A percentile compares a stretch with the other conserved stretches of the same genome.
phyloP scores from a whole-genome alignment of 768 basidiomycete genomes.

The Termitomyces titanicus region DNA sequence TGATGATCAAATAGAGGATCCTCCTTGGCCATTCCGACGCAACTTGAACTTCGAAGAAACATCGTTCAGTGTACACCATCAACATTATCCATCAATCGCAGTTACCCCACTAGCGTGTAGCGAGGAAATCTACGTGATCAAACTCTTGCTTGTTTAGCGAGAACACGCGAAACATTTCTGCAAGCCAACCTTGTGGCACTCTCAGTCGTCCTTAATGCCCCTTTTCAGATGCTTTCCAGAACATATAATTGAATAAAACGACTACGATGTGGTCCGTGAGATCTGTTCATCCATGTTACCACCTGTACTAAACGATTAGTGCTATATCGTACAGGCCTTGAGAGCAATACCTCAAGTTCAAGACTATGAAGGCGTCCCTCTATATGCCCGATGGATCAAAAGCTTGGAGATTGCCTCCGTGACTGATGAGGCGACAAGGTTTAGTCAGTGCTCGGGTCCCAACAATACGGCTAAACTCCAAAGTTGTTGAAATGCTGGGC shows the following conservation, averaged over 20 bases:
- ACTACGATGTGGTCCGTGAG: neutral
- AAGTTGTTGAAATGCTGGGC: no score
- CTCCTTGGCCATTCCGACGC: neutral
- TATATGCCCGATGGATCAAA: conserved; percentile 8
- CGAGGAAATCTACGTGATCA: no score
- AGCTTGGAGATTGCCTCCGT: neutral
- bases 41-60: no score
- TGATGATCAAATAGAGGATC: neutral
- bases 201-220: conserved; percentile 3
- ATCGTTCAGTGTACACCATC: no score
- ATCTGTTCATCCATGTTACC: no score
- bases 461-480: conserved; percentile 1
- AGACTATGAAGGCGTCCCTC: conserved; percentile 6
- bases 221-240: conserved; percentile 6
- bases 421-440: neutral
- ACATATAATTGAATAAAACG: neutral
- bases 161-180: conserved; percentile 13
- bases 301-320: no score
- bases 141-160: conserved; percentile 9
- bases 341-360: neutral
- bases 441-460: neutral
- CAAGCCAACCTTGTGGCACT: conserved; percentile 14
- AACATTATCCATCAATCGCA: no score
- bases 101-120: no score
- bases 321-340: neutral